Conservation (phyloP, 2,329 filamentous ascomycete genomes). For the Pseudogymnoascus sp. region DNA sequence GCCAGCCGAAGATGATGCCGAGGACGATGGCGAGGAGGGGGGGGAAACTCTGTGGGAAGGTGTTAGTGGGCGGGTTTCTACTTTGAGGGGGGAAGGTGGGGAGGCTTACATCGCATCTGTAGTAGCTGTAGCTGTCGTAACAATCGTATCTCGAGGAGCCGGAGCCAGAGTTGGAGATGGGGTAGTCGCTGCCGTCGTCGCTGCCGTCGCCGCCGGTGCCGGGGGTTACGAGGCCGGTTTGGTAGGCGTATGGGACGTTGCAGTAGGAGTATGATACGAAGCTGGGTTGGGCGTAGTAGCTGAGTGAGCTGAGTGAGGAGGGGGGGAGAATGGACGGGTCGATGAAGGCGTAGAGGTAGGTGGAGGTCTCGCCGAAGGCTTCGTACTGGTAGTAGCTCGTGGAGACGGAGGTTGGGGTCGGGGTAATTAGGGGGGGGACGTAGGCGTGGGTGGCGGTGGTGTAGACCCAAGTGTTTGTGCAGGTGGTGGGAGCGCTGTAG, state of each 20-base stretch:
- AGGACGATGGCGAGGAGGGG: neutral
- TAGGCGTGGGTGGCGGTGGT: neutral
- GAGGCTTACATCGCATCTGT: neutral
- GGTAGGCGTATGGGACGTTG: neutral
- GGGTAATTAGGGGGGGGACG: neutral
- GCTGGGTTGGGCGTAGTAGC: neutral
- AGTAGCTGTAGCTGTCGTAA: neutral
- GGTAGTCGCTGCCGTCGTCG: neutral
- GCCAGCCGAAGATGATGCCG: constrained; percentile 15
- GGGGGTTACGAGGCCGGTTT: neutral
- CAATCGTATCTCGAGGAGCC: neutral
- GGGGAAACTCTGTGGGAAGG: neutral
- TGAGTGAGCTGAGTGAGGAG: neutral
- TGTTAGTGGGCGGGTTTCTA: neutral
- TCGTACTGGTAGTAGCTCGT: neutral
- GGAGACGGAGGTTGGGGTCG: neutral
- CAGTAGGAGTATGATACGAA: neutral
- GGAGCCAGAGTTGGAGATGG: neutral
- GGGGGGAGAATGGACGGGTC: neutral
- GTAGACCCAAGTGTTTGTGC: neutral
- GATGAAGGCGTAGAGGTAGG: neutral
- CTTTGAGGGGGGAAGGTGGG: neutral
- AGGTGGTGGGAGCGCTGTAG: neutral
- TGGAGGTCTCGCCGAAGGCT: neutral
- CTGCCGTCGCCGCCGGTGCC: neutral